Evolutionary conservation across 176 grass and related monocot species (phyloP).

Genomic region (Cenchrus americanus): DNA sequence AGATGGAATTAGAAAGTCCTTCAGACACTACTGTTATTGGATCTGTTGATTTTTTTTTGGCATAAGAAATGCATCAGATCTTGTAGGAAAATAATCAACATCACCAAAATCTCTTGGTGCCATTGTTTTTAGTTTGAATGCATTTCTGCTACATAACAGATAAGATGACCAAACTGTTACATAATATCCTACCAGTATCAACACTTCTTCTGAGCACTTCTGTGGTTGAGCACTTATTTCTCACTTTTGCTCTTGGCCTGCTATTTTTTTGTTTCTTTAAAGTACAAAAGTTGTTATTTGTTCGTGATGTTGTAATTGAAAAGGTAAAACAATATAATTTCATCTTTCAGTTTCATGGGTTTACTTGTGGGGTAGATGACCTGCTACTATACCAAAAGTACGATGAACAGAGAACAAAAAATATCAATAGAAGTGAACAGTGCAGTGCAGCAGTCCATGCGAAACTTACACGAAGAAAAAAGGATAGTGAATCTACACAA

Average conservation of each 20-base stretch:
- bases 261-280: slow-evolving; percentile 1
- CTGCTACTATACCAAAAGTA: slow-evolving; percentile 54
- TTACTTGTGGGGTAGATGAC: slow-evolving; percentile 93
- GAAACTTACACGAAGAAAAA: slow-evolving; percentile 38
- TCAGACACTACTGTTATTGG: background rate
- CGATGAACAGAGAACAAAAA: slow-evolving; percentile 46
- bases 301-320: background rate
- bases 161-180: background rate
- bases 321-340: slow-evolving; percentile 10
- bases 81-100: background rate
- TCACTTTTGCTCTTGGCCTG: background rate
- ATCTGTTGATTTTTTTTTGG: slow-evolving; percentile 3
- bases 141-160: background rate
- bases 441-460: slow-evolving; percentile 49
- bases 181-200: background rate
- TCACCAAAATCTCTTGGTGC: background rate
- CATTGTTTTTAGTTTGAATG: background rate
- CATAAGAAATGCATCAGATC: background rate
- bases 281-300: background rate
- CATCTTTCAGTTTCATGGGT: slow-evolving; percentile 75
- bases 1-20: too few species aligned
- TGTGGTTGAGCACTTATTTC: background rate
- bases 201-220: background rate
- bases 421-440: slow-evolving; percentile 56
- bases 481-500: too few species aligned